Base-by-base conservation (phyloP, 2,329 filamentous ascomycete species). In the Fusarium begoniae region DNA sequence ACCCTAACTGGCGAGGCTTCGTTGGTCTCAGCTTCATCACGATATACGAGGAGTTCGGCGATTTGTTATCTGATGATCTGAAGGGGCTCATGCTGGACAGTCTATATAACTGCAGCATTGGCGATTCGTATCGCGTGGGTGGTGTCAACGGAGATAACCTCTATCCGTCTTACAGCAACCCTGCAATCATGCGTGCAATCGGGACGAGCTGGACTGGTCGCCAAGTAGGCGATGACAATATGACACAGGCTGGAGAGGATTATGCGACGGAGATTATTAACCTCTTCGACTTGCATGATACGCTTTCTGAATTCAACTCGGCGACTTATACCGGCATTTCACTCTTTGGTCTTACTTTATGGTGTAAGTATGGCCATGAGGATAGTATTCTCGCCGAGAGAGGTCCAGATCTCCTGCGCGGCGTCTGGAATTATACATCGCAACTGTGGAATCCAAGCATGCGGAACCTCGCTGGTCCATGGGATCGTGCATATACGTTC, bases 321-420 rank as follows among this genome's bases (percentile, higher is more conserved):
- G 87, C 87, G 17, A 91, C 90, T 0, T 91, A 91, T 69, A 87
- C 87, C 0, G 90, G 90, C 0, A 87, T 91, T 3, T 89, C 87
- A 1, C 81, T 91, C 11, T 89, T 85, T 63, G 89, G 87, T 0
- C 80, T 91, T 54, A 28, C 87, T 1, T 80, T 91, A 0, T 90
- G 88, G 85, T 84, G 84, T 5, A 89, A 89, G 70, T 91, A 72
- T 32, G 50, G n/a, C 0, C 28, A 65, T 4, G 18, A 72, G 14
- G 62, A 72, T 53, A 66, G 60, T 90, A 74, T 82, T 89, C 56
- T 85, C 85, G 1, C 75, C 26, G 78, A 85, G 47, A 84, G 88
- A 69, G 88, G 85, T 0, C 80, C 83, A 0, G 81, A 82, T 18
- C 88, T 90, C 82, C 83, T 90, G 12, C 71, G 78, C 6, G 78